Percentiles rank a stretch among this genome's conserved stretches.
phyloP scores from a whole-genome alignment of 768 basidiomycete species.

The Wakefieldia striispora region DNA sequence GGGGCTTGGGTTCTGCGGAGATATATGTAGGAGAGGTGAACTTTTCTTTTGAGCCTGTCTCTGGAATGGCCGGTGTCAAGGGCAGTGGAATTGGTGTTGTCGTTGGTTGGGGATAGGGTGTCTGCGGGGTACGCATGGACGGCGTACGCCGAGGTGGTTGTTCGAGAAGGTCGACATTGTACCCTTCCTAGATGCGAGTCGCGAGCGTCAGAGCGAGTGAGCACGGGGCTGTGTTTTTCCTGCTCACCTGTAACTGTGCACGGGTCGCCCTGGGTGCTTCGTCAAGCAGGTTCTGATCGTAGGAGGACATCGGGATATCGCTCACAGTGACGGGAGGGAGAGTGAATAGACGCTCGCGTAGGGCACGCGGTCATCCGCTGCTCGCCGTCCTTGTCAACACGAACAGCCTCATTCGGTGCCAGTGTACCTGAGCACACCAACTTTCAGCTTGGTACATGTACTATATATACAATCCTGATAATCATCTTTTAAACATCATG shows the following conservation, averaged over 20 bases:
- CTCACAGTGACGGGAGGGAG: neutral
- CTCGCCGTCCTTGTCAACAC: neutral
- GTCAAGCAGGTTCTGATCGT: constrained; percentile 40
- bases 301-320: constrained; percentile 35
- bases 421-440: too few species aligned
- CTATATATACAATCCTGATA: neutral
- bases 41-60: constrained; percentile 15
- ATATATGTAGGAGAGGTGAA: neutral
- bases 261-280: constrained; percentile 42
- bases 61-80: constrained; percentile 7
- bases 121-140: constrained; percentile 13
- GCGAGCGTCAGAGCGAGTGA: neutral
- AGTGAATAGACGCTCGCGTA: constrained; percentile 18
- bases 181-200: constrained; percentile 53
- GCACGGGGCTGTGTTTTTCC: constrained; percentile 22
- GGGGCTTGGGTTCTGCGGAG: constrained; percentile 1
- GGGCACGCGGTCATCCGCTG: too few species aligned
- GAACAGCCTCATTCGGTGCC: constrained; percentile 29
- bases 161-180: constrained; percentile 47
- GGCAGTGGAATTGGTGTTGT: constrained; percentile 9
- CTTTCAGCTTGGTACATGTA: too few species aligned
- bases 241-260: constrained; percentile 41
- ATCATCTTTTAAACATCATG: too few species aligned
- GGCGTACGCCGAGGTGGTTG: constrained; percentile 24
- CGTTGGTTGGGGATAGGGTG: constrained; percentile 14